Conservation (phyloP, 805 yeast genomes). For the Spathaspora hagerdaliae region DNA sequence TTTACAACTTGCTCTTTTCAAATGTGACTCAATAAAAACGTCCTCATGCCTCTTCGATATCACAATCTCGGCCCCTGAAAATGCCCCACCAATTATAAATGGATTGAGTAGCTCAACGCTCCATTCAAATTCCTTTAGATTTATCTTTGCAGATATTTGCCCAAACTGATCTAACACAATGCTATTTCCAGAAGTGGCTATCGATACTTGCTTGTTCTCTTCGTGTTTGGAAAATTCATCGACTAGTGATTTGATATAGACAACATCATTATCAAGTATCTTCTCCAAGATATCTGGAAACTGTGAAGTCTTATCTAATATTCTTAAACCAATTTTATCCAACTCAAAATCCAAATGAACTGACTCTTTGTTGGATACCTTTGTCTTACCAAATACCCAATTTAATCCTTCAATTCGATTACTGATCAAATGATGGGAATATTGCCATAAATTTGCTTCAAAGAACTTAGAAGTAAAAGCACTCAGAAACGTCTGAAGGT, state of each 20-base stretch:
- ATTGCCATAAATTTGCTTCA: constrained; percentile 4
- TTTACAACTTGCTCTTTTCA: constrained; percentile 2
- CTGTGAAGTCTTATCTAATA: constrained; percentile 5
- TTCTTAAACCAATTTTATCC: constrained; percentile 1
- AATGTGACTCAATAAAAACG: not conserved
- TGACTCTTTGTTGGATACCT: not conserved
- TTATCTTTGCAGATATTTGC: constrained; percentile 1
- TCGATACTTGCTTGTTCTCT: no score
- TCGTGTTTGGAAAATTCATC: not conserved
- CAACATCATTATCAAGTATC: constrained; percentile 12
- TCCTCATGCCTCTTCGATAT: not conserved
- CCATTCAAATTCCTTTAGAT: constrained; percentile 1
- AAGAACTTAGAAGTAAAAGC: not conserved
- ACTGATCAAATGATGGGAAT: constrained; percentile 4
- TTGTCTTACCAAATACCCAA: not conserved
- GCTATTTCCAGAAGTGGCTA: not conserved
- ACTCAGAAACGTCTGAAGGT: not conserved
- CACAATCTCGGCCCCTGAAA: not conserved
- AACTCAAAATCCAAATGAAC: constrained; percentile 2
- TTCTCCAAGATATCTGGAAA: constrained; percentile 8
- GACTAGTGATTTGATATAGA: constrained; percentile 8
- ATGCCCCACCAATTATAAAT: constrained; percentile 4
- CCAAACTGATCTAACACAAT: not conserved
- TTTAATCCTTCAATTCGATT: not conserved
- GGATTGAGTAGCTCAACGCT: constrained; percentile 7